These are phyloP conservation scores for Fusarium fujikuroi DNA, from an alignment of 2,329 filamentous ascomycete genomes.

Conservation along the genomic window DNA sequence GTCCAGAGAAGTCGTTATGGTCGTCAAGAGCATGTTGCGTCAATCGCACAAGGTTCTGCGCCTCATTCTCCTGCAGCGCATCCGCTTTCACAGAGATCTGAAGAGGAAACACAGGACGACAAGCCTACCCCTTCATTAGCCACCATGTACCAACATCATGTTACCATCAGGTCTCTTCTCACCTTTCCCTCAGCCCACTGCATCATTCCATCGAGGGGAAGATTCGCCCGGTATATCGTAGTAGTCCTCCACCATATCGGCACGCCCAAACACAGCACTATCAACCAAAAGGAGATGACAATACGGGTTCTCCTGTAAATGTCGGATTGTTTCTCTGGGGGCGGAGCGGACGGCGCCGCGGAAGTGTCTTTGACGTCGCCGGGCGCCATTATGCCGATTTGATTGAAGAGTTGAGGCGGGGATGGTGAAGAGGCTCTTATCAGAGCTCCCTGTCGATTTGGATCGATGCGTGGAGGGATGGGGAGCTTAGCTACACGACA, in stretches of 20 bases:
- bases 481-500: slow-evolving; percentile 38
- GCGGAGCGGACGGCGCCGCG: slow-evolving; percentile 58
- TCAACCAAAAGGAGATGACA: slow-evolving; percentile 89
- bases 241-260: slow-evolving; percentile 98
- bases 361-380: slow-evolving; percentile 33
- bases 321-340: slow-evolving; percentile 79
- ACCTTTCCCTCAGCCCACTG: slow-evolving; percentile 93
- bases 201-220: slow-evolving; percentile 88
- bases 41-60: slow-evolving; percentile 77
- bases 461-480: slow-evolving; percentile 19
- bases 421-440: slow-evolving; percentile 23
- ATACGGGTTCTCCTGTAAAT: slow-evolving; percentile 77
- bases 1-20: slow-evolving; percentile 84
- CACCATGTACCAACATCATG: accelerated
- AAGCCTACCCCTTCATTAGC: slow-evolving; percentile 69
- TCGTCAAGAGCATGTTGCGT: slow-evolving; percentile 89
- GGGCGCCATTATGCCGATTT: slow-evolving; percentile 39
- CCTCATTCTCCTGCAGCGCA: slow-evolving; percentile 72
- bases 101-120: slow-evolving; percentile 87
- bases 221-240: slow-evolving; percentile 84
- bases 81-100: slow-evolving; percentile 81
- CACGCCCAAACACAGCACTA: slow-evolving; percentile 84
- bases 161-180: neutral
- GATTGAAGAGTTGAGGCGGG: slow-evolving; percentile 10
- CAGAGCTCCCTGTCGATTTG: slow-evolving; percentile 16